Evolutionary conservation across 2,329 filamentous ascomycete genomes (phyloP).

Genomic region (Juglanconis oblonga): DNA sequence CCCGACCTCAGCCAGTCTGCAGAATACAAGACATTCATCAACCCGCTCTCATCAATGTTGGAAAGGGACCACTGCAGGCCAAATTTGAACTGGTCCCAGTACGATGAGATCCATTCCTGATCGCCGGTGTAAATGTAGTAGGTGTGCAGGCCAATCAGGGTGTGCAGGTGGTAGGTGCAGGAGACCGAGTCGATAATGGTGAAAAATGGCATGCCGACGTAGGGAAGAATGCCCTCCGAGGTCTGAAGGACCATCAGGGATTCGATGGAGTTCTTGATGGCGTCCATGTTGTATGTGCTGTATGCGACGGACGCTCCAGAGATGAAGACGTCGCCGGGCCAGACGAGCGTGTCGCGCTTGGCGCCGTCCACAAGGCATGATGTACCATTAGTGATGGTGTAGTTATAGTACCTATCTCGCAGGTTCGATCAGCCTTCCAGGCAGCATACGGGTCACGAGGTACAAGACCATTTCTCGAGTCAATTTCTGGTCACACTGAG

Average conservation of each 20-base stretch:
- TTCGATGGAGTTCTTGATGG: conserved; percentile 47
- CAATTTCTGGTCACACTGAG: conserved; percentile 21
- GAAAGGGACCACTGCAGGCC: conserved; percentile 40
- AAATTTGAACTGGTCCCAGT: conserved; percentile 46
- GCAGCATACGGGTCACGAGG: conserved; percentile 11
- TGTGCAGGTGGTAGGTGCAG: conserved; percentile 58
- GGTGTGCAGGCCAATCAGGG: conserved; percentile 56
- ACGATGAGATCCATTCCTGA: conserved; percentile 39
- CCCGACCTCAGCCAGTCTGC: conserved; percentile 51
- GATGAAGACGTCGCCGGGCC: conserved; percentile 61
- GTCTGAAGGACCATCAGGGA: conserved; percentile 45
- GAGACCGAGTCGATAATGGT: conserved; percentile 24
- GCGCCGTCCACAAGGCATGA: conserved; percentile 48
- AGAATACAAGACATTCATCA: conserved; percentile 46
- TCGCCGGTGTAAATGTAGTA: conserved; percentile 56
- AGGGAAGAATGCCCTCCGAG: conserved; percentile 36
- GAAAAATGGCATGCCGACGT: conserved; percentile 44
- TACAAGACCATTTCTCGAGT: conserved; percentile 25
- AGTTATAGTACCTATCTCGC: conserved; percentile 30
- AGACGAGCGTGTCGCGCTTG: conserved; percentile 58
- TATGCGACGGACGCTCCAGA: conserved; percentile 52
- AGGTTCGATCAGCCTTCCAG: background rate
- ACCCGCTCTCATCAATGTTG: conserved; percentile 34
- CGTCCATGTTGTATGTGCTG: conserved; percentile 50
- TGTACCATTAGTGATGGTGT: conserved; percentile 29